A percentile compares a stretch with the other conserved stretches of the same genome.
Evolutionary conservation across 345 rosid genomes (phyloP).

Genomic region (Rhizophora apiculata): DNA sequence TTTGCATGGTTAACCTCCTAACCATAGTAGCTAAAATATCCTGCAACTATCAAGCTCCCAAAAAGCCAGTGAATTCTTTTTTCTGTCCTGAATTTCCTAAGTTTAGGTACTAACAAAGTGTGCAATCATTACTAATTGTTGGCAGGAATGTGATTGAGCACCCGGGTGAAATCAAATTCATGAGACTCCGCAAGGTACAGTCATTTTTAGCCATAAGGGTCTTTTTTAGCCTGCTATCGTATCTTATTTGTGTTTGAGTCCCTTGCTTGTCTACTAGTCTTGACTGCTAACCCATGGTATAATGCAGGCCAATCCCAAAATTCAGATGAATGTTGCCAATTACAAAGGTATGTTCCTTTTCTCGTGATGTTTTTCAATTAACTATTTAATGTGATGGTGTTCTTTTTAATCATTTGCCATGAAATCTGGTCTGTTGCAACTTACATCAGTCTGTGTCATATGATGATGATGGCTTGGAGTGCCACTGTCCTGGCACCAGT

Average conservation of each 20-base stretch:
- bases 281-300: constrained; percentile 5
- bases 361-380: not conserved
- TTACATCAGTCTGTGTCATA: too few relatives aligned
- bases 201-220: not conserved
- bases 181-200: constrained; percentile 72
- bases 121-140: constrained; percentile 11
- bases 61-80: not conserved
- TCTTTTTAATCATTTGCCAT: too few relatives aligned
- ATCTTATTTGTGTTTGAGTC: not conserved
- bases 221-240: not conserved
- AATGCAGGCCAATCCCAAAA: constrained; percentile 73
- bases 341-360: constrained; percentile 47
- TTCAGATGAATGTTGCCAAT: constrained; percentile 59
- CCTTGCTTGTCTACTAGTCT: not conserved
- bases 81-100: not conserved
- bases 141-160: constrained; percentile 77
- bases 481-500: too few relatives aligned
- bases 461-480: too few relatives aligned
- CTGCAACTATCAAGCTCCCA: not conserved
- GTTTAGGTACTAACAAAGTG: constrained; percentile 1
- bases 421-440: too few relatives aligned
- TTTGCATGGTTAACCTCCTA: not conserved
- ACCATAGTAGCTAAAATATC: not conserved
- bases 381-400: too few relatives aligned
- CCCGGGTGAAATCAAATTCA: constrained; percentile 69